phyloP scores from a whole-genome alignment of 352 stramenopile species.

The Phytophthora hybrid region DNA sequence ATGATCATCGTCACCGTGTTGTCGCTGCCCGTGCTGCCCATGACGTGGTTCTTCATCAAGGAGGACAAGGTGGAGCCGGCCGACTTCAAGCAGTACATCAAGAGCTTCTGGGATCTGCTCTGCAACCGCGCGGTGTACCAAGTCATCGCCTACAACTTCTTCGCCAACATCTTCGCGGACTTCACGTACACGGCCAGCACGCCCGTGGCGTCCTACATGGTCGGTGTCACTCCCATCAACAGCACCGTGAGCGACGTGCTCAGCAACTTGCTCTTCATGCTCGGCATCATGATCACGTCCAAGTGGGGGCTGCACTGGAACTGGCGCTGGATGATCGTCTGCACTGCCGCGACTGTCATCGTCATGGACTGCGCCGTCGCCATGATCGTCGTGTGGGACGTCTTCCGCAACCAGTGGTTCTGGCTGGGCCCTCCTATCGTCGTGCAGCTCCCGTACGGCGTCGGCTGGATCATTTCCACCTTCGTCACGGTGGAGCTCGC shows the following conservation, averaged over 20 bases:
- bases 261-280: constrained; percentile 35
- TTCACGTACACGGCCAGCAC: constrained; percentile 40
- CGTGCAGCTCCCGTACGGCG: constrained; percentile 37
- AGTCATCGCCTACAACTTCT: constrained; percentile 52
- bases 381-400: constrained; percentile 46
- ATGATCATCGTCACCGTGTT: constrained; percentile 42
- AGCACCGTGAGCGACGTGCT: constrained; percentile 38
- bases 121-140: constrained; percentile 51
- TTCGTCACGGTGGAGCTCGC: constrained; percentile 54
- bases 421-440: constrained; percentile 36
- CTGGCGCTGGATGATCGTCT: constrained; percentile 46
- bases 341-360: constrained; percentile 33
- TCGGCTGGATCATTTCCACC: constrained; percentile 42
- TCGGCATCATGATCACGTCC: constrained; percentile 33
- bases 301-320: constrained; percentile 54
- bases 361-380: constrained; percentile 32
- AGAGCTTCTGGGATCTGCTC: constrained; percentile 45
- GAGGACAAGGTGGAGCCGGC: constrained; percentile 39
- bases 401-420: constrained; percentile 50
- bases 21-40: constrained; percentile 27
- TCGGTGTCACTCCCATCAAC: constrained; percentile 42
- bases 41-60: constrained; percentile 50
- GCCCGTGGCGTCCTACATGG: constrained; percentile 38
- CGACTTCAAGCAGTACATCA: constrained; percentile 40
- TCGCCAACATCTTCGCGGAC: constrained; percentile 40